phyloP scores from a whole-genome alignment of 768 basidiomycete genomes.

The Pleurotus sapidus region DNA sequence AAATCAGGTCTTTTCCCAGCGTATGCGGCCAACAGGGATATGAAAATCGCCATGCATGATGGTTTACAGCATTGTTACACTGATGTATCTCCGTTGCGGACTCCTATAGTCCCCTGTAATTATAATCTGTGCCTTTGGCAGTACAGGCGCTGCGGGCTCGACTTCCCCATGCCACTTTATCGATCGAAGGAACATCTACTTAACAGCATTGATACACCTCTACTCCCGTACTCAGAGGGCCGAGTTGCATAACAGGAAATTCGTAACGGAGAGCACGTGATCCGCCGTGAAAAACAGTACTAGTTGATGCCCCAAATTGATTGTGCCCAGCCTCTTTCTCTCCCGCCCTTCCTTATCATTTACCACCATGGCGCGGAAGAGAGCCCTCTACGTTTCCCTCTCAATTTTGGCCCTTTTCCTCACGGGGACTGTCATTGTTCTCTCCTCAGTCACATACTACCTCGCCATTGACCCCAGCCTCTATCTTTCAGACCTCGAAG shows the following conservation, averaged over 20 bases:
- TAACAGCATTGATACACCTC: too few relatives aligned
- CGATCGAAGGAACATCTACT: too few relatives aligned
- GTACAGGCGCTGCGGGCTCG: too few relatives aligned
- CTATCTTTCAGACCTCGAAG: constrained; percentile 77
- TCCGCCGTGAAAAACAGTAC: neutral
- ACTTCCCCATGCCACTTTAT: too few relatives aligned
- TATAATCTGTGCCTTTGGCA: neutral
- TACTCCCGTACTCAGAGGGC: too few relatives aligned
- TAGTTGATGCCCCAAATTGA: neutral
- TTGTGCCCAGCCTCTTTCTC: constrained; percentile 8
- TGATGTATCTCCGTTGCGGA: neutral
- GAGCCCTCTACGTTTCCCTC: constrained; percentile 41
- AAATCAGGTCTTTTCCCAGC: constrained; percentile 41
- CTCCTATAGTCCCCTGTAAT: neutral
- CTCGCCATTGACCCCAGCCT: constrained; percentile 77
- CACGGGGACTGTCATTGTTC: constrained; percentile 84
- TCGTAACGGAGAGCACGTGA: constrained; percentile 1
- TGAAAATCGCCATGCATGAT: neutral
- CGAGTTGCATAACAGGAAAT: neutral
- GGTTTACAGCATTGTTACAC: neutral
- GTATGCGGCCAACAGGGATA: constrained; percentile 36
- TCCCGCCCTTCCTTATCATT: constrained; percentile 14
- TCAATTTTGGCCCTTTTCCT: constrained; percentile 71
- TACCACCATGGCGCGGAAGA: constrained; percentile 41
- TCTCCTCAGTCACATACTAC: constrained; percentile 89